Percentiles rank a stretch among this genome's conserved stretches.
These are phyloP conservation scores for Ascochyta lentis DNA, from an alignment of 2,329 filamentous ascomycete species.

Conservation along the genomic window DNA sequence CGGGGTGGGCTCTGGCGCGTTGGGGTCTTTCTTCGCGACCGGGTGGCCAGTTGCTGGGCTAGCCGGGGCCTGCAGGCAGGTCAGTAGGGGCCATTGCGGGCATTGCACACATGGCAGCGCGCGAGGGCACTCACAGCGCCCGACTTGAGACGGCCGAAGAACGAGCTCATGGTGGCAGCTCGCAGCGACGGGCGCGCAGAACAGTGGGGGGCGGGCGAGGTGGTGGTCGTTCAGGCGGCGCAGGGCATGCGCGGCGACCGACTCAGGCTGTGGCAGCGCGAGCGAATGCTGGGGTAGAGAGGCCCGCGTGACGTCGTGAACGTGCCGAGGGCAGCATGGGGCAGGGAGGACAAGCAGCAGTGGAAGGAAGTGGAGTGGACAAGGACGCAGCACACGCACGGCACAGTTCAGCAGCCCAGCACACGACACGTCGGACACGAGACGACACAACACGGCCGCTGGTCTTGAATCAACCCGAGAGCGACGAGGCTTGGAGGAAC, in stretches of 20 bases:
- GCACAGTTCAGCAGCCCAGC: conserved; percentile 14
- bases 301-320: conserved; percentile 14
- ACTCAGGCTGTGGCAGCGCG: conserved; percentile 8
- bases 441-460: conserved; percentile 10
- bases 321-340: conserved; percentile 17
- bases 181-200: conserved; percentile 20
- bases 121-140: conserved; percentile 51
- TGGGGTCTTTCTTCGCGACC: conserved; percentile 65
- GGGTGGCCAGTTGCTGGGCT: conserved; percentile 55
- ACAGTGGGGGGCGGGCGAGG: conserved; percentile 20
- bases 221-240: conserved; percentile 23
- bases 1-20: conserved; percentile 63
- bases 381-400: conserved; percentile 5
- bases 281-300: conserved; percentile 11
- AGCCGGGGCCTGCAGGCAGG: conserved; percentile 52
- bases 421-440: not conserved
- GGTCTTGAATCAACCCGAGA: conserved; percentile 18
- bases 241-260: conserved; percentile 11
- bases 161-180: conserved; percentile 55
- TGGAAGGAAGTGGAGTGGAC: not conserved
- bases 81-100: conserved; percentile 33
- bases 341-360: conserved; percentile 15
- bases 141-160: conserved; percentile 62
- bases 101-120: conserved; percentile 21
- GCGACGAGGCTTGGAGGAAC: conserved; percentile 12